Evolutionary conservation across 148 eudicot species (phyloP), one percentile per base, ranked within the genome.

Genomic region (Silene uniflora): DNA sequence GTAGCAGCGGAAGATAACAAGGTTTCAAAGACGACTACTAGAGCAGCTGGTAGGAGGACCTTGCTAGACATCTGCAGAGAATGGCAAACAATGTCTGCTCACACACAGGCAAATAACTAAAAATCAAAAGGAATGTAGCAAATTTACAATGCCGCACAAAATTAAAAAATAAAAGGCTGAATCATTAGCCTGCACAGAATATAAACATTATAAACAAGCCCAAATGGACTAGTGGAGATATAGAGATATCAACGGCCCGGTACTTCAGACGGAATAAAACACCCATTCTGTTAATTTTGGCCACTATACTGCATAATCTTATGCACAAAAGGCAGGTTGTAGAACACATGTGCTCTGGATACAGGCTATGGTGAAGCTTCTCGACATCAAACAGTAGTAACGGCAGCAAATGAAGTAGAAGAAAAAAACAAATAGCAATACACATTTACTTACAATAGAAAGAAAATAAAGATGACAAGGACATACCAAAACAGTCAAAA

Each of bases 1-100:
- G 99, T 96, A 7, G 98, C 98, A 75, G 99, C 99, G 39, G 99
- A 96, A 22, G 99, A 96, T 72, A 96, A 76, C 79, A 96, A 81
- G 62, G 97, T 84, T 77, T 89, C 98, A 75, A 88, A 96, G 69
- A 91, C 86, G 80, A 89, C 88, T 17, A 92, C 91, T 62, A 96
- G 65, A 46, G 98, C 83, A 82, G 84, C 83, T 22, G 99, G 98
- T 75, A 86, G 93, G 67, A 96, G 74, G 78, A 96, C 96, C 88
- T 96, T 96, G 86, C 98, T 90, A 83, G 94, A 96, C 98, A 96
- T 92, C 98, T 93, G 82, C 67, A 86, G 19, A 35, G 64, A 77
- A 22, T 56, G 24, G 52, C 7, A 68, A 7, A 71, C 16, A 69
- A 67, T 29, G 59, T 66, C 25, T 79, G 62, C 59, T 39, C 55